Evolutionary conservation across 2,329 filamentous ascomycete genomes (phyloP), one percentile per base, ranked within the genome.

Genomic region (Tolypocladium inflatum): DNA sequence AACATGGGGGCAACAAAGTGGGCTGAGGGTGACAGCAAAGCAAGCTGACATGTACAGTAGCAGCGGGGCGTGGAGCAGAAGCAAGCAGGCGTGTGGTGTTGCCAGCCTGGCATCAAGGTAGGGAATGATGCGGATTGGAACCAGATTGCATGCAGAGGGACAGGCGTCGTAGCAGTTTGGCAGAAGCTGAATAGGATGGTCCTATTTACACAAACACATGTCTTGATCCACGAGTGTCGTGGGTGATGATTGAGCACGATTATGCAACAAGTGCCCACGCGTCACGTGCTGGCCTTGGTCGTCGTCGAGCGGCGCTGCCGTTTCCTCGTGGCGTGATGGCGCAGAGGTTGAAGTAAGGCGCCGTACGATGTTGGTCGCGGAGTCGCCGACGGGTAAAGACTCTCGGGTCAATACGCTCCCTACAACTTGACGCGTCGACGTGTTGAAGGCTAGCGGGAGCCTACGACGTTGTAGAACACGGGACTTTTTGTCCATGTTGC

Each of bases 81-180:
- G 26, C 48, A 35, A 51, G 8, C 26, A 4, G 48, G 30, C 30
- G 10, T 10, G 48, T 37, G 48, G 48, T 52, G 26, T n/a, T 51
- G 48, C 48, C 17, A 35, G 26, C 17, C 30, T 35, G 4, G 48
- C 30, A 52, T 37, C 30, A 52, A 33, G 48, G 30, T 15, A 19
- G 48, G 26, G 30, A 37, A 21, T 42, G 51, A 55, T 55, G 45
- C 57, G 56, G 53, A 53, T 58, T 58, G 57, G 54, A 54, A 53
- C 35, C 45, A 55, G 57, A 58, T 55, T 58, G 52, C 43, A 57
- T 37, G 48, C 48, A 37, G 48, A 35, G 48, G 48, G 48, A 35
- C 48, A n/a, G 48, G 33, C 26, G 45, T 33, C 48, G 48, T 52
- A 35, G 48, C 48, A 21, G 19, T 52, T 52, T 52, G 30, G 10